Base-by-base conservation (phyloP, 139 green algal species). In the Klebsormidium nitens region DNA sequence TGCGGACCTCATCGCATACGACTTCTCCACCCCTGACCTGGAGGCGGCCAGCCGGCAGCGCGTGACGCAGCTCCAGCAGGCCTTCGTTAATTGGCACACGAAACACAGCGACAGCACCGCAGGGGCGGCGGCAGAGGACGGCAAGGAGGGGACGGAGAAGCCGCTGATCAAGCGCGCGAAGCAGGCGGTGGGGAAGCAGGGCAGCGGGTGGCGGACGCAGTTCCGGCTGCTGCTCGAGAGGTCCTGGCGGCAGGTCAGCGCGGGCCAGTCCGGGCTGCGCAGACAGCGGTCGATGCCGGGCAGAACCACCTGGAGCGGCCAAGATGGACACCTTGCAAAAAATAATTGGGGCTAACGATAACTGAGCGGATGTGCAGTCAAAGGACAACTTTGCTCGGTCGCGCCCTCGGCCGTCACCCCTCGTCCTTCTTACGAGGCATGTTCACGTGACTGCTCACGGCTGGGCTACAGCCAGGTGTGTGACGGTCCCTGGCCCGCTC, bases 1-100 rank as follows among this genome's bases (percentile, higher is more conserved):
- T 47, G 87, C 90, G 4, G 91, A 97, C 80, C 81, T 95, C 23
- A 89, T 96, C 26, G 85, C 85, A 2, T 66, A 95, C 8, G 90
- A 96, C 76, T 81, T 81, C 49, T 82, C 78, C 32, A 83, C 49
- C 36, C 32, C 73, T 23, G 86, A 91, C 32, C 46, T 74, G 6
- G 82, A 89, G 75, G 69, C 42, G 0, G 74, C 75, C 2, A 81
- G 69, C 31, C 64, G 67, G 23, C 50, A 66, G n/a, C 66, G 89
- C 1, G 50, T 95, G 42, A 39, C 65, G 17, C 38, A 62, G 56
- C 60, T 79, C 29, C 39, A 72, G n/a, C 64, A 48, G 19, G 34
- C 31, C 29, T 70, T 1, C 38, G 17, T 19, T 14, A 58, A 17
- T 14, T 40, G 32, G 56, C 14, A 64, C 56, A 64, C 14, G 17